Base-by-base conservation (phyloP, 805 yeast genomes). In the Zygosaccharomyces bisporus region DNA sequence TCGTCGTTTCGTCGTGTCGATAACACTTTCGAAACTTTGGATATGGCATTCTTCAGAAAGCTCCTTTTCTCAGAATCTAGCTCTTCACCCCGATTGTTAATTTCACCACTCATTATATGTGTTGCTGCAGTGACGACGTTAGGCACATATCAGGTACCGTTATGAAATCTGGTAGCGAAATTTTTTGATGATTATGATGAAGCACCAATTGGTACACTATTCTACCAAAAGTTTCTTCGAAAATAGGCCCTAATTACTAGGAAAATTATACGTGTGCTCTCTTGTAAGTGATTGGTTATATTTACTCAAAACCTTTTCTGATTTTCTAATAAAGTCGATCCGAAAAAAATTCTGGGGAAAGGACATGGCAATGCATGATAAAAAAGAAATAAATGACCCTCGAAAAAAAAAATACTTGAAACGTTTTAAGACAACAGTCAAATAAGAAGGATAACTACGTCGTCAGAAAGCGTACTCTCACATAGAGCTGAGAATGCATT, bases 1-100 rank as follows among this genome's bases (percentile, higher is more conserved):
- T 27, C 23, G 17, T 44, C 43, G 14, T 47, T 44, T 7, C 46
- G 48, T 44, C 46, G 49, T 44, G 43, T 46, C 18, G 52, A 42
- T 16, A 45, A 38, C 8, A 44, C 47, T 39, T 39, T 42, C 21
- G 43, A 35, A 18, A 48, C 45, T 27, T 42, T 48, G 19, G 34
- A 32, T 12, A 48, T 43, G 13, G 52, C 52, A 20, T 38, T 42
- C 27, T 23, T 42, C 23, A 48, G 34, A 40, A 48, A 48, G 23
- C 49, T 46, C 39, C 45, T 44, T 34, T 37, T 48, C 36, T 40
- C 45, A 32, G 35, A 34, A 34, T 45, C 46, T 37, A 39, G 41
- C 20, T 24, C 34, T 16, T 39, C 52, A 32, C 40, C 37, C 16
- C 18, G 36, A 37, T 24, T 37, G 29, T 30, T 40, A 30, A 23